These are phyloP conservation scores for Poa pratensis DNA, from an alignment of 176 grass and related monocot species.

Conservation along the genomic window DNA sequence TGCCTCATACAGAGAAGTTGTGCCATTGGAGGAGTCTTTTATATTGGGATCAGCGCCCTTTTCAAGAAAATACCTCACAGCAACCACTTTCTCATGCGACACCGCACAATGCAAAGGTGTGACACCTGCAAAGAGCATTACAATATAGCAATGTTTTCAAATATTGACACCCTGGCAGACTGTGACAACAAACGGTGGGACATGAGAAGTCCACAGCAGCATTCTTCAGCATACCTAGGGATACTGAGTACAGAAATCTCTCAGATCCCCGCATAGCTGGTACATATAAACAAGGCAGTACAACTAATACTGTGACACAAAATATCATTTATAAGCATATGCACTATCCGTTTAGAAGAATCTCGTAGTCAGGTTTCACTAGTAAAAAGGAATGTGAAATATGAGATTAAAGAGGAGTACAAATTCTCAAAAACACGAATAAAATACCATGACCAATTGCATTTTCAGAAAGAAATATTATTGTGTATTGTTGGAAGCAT, in stretches of 20 bases:
- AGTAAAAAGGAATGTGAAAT: neutral
- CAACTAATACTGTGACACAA: neutral
- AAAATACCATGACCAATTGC: neutral
- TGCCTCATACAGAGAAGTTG: constrained; percentile 40
- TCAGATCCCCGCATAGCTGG: neutral
- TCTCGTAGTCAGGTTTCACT: neutral
- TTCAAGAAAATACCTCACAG: constrained; percentile 48
- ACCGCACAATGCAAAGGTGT: constrained; percentile 41
- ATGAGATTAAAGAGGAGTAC: neutral
- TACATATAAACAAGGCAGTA: neutral
- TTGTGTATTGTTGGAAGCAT: neutral
- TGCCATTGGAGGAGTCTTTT: constrained; percentile 16
- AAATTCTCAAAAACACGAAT: neutral
- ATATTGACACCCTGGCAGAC: neutral
- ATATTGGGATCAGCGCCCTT: constrained; percentile 48
- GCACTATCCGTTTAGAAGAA: neutral
- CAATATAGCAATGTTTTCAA: constrained; percentile 4
- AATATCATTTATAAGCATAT: neutral
- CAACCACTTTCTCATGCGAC: constrained; percentile 5
- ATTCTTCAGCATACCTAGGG: neutral
- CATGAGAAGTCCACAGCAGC: neutral
- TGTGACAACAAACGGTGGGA: neutral
- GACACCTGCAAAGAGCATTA: constrained; percentile 31
- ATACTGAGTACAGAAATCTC: neutral
- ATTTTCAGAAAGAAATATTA: neutral